phyloP scores from a whole-genome alignment of 1,284 basidiomycete genomes.

The Pterula multifida region DNA sequence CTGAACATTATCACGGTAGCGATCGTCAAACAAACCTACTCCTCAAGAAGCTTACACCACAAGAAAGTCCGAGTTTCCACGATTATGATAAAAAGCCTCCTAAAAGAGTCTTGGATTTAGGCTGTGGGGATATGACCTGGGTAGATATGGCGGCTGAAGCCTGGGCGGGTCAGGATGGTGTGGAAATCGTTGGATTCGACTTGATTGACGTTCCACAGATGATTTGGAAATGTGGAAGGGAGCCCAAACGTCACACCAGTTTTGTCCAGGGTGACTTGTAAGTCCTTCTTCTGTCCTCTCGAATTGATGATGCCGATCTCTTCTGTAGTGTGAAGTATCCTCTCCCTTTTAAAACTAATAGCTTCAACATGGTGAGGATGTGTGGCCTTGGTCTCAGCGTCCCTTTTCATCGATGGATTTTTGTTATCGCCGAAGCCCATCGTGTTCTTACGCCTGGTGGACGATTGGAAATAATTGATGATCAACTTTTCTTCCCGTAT shows the following conservation, averaged over 20 bases:
- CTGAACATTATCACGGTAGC: conserved; percentile 22
- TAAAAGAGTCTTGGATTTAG: conserved; percentile 50
- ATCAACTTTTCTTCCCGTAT: conserved; percentile 53
- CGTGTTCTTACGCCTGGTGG: conserved; percentile 52
- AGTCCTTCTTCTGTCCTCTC: conserved; percentile 15
- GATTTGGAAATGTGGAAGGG: conserved; percentile 18
- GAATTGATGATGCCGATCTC: conserved; percentile 7
- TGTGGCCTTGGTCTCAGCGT: conserved; percentile 51
- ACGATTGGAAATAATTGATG: conserved; percentile 59
- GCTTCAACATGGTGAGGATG: conserved; percentile 62
- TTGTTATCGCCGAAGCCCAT: conserved; percentile 41
- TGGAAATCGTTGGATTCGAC: conserved; percentile 51
- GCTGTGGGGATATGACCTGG: conserved; percentile 62
- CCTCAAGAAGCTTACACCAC: conserved; percentile 35
- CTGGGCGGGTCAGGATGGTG: conserved; percentile 34
- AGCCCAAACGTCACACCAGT: conserved; percentile 26
- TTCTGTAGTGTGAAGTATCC: conserved; percentile 34
- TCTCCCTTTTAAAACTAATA: conserved; percentile 46
- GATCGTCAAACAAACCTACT: conserved; percentile 44
- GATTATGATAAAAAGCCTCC: conserved; percentile 41
- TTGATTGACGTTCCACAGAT: conserved; percentile 36
- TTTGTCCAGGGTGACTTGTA: conserved; percentile 58
- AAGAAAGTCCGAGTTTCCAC: conserved; percentile 44
- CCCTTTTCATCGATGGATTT: conserved; percentile 44
- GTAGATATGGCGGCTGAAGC: conserved; percentile 38